Percentiles rank a stretch among this genome's conserved stretches.
Evolutionary conservation across 2,329 filamentous ascomycete genomes (phyloP).

Genomic region (Penicillium sp.): DNA sequence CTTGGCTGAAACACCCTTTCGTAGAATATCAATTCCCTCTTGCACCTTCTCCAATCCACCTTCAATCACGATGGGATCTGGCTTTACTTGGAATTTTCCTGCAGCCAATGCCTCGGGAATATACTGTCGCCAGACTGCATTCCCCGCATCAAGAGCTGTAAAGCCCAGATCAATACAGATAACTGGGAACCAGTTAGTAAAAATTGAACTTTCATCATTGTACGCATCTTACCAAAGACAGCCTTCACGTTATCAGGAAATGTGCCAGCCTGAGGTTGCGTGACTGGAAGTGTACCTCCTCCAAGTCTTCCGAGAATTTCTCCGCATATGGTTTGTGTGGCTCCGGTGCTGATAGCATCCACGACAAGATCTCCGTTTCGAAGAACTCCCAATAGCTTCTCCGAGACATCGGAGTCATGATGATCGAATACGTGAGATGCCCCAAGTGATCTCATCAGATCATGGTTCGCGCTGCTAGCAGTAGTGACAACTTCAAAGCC

Average conservation of each 20-base stretch:
- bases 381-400: slow-evolving; percentile 34
- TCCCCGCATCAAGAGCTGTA: slow-evolving; percentile 15
- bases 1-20: slow-evolving; percentile 36
- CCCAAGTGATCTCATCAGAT: slow-evolving; percentile 43
- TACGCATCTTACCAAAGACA: slow-evolving; percentile 14
- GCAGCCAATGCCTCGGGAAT: slow-evolving; percentile 43
- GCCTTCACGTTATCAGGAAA: slow-evolving; percentile 17
- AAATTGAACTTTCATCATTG: too few species aligned
- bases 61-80: slow-evolving; percentile 33
- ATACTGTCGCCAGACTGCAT: slow-evolving; percentile 37
- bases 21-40: slow-evolving; percentile 30
- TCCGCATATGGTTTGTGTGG: slow-evolving; percentile 20
- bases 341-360: slow-evolving; percentile 19
- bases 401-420: slow-evolving; percentile 35
- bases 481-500: slow-evolving; percentile 50
- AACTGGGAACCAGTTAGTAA: slow-evolving; percentile 12
- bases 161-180: slow-evolving; percentile 18
- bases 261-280: background rate
- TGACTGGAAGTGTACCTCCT: slow-evolving; percentile 21
- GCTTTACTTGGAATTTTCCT: slow-evolving; percentile 43
- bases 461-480: slow-evolving; percentile 46
- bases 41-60: slow-evolving; percentile 34
- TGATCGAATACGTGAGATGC: slow-evolving; percentile 49
- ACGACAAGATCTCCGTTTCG: slow-evolving; percentile 23
- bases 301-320: slow-evolving; percentile 24